Conservation (phyloP, 2,329 filamentous ascomycete genomes). For the Plenodomus tracheiphilus region DNA sequence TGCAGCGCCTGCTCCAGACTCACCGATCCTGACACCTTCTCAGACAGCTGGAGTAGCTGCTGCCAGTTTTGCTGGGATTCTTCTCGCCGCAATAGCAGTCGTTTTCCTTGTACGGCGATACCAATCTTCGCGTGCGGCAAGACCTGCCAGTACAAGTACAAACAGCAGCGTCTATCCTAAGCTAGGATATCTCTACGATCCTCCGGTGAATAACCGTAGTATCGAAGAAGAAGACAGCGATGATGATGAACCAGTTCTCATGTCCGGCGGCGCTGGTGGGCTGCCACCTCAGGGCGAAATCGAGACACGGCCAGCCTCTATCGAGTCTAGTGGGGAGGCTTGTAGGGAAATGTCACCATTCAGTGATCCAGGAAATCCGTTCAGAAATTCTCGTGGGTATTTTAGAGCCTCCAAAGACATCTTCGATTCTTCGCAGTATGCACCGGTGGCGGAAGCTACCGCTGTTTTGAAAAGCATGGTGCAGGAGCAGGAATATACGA, state of each 20-base stretch:
- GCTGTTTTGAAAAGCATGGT: constrained; percentile 8
- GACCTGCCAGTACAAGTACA: constrained; percentile 18
- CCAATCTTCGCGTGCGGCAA: constrained; percentile 20
- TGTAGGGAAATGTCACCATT: constrained; percentile 10
- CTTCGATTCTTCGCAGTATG: background rate
- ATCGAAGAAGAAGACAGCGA: constrained; percentile 2
- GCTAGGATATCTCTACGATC: constrained; percentile 41
- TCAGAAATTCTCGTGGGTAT: constrained; percentile 4
- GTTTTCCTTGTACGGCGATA: constrained; percentile 40
- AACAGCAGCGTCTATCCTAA: constrained; percentile 36
- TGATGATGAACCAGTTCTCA: constrained; percentile 25
- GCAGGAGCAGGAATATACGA: constrained; percentile 18
- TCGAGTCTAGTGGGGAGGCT: constrained; percentile 3
- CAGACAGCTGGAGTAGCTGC: constrained; percentile 44
- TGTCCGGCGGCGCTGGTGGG: constrained; percentile 25
- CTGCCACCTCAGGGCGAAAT: constrained; percentile 1
- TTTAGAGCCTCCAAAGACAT: background rate
- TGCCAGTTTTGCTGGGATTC: constrained; percentile 35
- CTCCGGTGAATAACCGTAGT: constrained; percentile 14
- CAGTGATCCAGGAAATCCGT: constrained; percentile 15
- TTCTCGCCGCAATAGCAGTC: constrained; percentile 39
- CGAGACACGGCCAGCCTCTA: constrained; percentile 4
- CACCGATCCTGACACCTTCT: constrained; percentile 20
- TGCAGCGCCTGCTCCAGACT: constrained; percentile 9
- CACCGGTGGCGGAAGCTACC: constrained; percentile 1